Evolutionary conservation across 1,284 basidiomycete species (phyloP).

Genomic region (Naganishia sp.): DNA sequence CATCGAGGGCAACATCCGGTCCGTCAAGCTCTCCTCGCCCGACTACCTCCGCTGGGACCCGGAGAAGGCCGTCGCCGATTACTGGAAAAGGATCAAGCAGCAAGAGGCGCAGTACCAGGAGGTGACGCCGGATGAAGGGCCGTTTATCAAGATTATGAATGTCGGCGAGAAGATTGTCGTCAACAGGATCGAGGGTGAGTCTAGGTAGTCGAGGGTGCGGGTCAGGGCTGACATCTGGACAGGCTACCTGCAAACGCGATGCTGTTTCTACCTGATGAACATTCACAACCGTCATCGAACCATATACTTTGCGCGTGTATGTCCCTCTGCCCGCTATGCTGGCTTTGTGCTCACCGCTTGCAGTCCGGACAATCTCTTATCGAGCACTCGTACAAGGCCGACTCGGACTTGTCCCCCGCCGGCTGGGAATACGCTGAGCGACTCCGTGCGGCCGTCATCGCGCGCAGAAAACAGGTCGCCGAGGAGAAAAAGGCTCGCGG

Average conservation of each 20-base stretch:
- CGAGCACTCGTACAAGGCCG: conserved; percentile 98
- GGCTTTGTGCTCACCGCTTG: conserved; percentile 41
- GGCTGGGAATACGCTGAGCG: conserved; percentile 93
- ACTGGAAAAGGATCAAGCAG: conserved; percentile 82
- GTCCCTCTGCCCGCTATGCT: conserved; percentile 41
- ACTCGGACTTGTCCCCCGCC: conserved; percentile 90
- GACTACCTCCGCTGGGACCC: conserved; percentile 93
- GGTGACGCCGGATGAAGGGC: conserved; percentile 64
- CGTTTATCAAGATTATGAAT: conserved; percentile 95
- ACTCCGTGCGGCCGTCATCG: conserved; percentile 79
- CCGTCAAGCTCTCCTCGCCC: conserved; percentile 96
- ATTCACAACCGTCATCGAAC: conserved; percentile 89
- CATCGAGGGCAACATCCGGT: conserved; percentile 90
- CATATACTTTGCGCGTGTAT: conserved; percentile 87
- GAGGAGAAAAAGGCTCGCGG: conserved; percentile 54
- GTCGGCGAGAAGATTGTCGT: conserved; percentile 93
- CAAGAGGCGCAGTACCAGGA: conserved; percentile 83
- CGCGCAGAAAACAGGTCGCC: conserved; percentile 61
- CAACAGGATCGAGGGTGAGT: conserved; percentile 64
- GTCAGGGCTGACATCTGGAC: conserved; percentile 9
- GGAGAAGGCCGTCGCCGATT: conserved; percentile 86
- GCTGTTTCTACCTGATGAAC: conserved; percentile 83
- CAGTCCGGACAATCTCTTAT: conserved; percentile 91
- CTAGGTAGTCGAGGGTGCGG: neutral
- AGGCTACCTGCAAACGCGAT: conserved; percentile 69